These are phyloP conservation scores for Phytophthora pini DNA, from an alignment of 352 stramenopile genomes.

Conservation along the genomic window DNA sequence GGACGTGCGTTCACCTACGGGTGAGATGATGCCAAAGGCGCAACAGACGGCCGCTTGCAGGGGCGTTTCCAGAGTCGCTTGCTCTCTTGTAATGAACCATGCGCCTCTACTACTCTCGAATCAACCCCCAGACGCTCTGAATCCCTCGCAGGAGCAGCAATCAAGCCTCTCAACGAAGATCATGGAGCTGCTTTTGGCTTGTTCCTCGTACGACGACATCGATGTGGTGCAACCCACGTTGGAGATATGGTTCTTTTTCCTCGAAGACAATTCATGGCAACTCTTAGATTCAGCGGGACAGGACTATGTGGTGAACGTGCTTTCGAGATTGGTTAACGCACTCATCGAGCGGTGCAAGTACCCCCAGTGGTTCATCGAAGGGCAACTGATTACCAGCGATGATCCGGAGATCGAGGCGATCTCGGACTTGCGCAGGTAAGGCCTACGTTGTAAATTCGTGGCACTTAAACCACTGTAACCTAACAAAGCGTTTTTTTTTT, in stretches of 20 bases:
- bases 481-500: conserved; percentile 14
- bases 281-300: conserved; percentile 42
- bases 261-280: conserved; percentile 61
- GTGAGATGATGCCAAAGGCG: conserved; percentile 25
- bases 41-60: conserved; percentile 37
- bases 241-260: conserved; percentile 91
- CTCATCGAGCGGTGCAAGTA: conserved; percentile 76
- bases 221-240: conserved; percentile 74
- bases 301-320: conserved; percentile 48
- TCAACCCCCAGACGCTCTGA: conserved; percentile 6
- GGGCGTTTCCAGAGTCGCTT: conserved; percentile 53
- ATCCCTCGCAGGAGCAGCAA: conserved; percentile 4
- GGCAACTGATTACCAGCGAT: conserved; percentile 57
- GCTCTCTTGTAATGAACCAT: conserved; percentile 56
- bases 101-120: conserved; percentile 39
- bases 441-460: neutral
- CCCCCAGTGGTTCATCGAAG: conserved; percentile 62
- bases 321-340: conserved; percentile 71
- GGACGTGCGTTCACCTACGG: conserved; percentile 1
- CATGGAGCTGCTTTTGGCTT: conserved; percentile 69
- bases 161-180: conserved; percentile 40
- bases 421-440: conserved; percentile 58
- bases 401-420: conserved; percentile 68
- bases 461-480: neutral
- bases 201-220: conserved; percentile 59